phyloP scores from a whole-genome alignment of 2,329 filamentous ascomycete species.

The Didymella glomerata region DNA sequence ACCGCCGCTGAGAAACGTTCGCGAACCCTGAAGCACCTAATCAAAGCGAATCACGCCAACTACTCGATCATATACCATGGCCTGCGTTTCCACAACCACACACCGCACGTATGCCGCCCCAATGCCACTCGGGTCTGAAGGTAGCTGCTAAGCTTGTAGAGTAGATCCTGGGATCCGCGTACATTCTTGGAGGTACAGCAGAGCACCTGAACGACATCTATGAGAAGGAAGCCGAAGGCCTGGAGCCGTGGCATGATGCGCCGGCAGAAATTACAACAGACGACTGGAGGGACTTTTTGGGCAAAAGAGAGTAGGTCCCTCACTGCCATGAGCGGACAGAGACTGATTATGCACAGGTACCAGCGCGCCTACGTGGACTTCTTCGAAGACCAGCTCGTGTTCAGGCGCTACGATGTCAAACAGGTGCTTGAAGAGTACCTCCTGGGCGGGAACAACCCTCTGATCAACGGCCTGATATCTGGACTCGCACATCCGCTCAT shows the following conservation, averaged over 20 bases:
- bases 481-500: slow-evolving; percentile 91
- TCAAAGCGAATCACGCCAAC: slow-evolving; percentile 92
- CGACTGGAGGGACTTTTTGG: slow-evolving; percentile 88
- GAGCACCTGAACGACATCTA: slow-evolving; percentile 82
- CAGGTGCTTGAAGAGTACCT: slow-evolving; percentile 78
- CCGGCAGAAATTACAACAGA: slow-evolving; percentile 82
- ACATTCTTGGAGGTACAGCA: slow-evolving; percentile 78
- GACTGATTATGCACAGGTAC: slow-evolving; percentile 61
- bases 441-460: slow-evolving; percentile 74
- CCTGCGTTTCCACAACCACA: slow-evolving; percentile 80
- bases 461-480: slow-evolving; percentile 81
- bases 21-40: slow-evolving; percentile 85
- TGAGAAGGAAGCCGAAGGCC: slow-evolving; percentile 73
- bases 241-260: slow-evolving; percentile 84
- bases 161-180: slow-evolving; percentile 80
- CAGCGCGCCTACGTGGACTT: slow-evolving; percentile 94
- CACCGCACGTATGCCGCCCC: slow-evolving; percentile 69
- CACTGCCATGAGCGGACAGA: not conserved
- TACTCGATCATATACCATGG: slow-evolving; percentile 83
- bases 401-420: slow-evolving; percentile 84
- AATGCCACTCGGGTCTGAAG: slow-evolving; percentile 28
- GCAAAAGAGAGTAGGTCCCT: slow-evolving; percentile 67
- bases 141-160: slow-evolving; percentile 41
- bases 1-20: slow-evolving; percentile 79
- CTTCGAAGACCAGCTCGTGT: slow-evolving; percentile 88